Conservation (phyloP, 2,329 filamentous ascomycete species). For the Fusarium staphyleae region DNA sequence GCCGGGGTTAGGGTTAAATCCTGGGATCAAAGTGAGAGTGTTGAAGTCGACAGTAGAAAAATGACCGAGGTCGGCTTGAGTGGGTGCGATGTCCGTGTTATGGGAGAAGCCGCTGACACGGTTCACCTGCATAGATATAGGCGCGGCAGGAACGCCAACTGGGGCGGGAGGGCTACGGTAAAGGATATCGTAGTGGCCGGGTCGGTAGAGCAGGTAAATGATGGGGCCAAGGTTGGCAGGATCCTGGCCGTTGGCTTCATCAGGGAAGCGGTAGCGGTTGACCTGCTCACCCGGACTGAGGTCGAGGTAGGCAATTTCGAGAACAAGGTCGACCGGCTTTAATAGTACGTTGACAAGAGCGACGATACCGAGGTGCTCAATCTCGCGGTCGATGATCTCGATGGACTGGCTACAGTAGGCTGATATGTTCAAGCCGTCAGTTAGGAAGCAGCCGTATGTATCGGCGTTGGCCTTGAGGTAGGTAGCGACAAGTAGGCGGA, state of each 20-base stretch:
- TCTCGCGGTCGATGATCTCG: conserved; percentile 79
- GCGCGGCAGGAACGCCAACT: conserved; percentile 38
- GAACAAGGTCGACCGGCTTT: conserved; percentile 76
- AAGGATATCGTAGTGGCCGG: conserved; percentile 91
- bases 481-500: conserved; percentile 80
- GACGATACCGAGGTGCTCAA: conserved; percentile 86
- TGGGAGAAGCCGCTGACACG: conserved; percentile 57
- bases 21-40: conserved; percentile 56
- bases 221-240: conserved; percentile 55
- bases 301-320: conserved; percentile 93
- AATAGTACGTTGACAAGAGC: conserved; percentile 81
- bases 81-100: conserved; percentile 53
- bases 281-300: conserved; percentile 79
- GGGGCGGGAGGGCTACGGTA: conserved; percentile 64
- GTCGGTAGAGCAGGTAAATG: conserved; percentile 70
- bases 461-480: conserved; percentile 79
- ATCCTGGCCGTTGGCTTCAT: conserved; percentile 58
- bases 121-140: conserved; percentile 59
- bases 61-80: conserved; percentile 49
- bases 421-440: conserved; percentile 65
- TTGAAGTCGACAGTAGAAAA: conserved; percentile 55
- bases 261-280: conserved; percentile 72
- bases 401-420: conserved; percentile 75
- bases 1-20: conserved; percentile 43
- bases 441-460: conserved; percentile 76